Conservation (phyloP, 768 basidiomycete species). For the Naganishia onofrii region DNA sequence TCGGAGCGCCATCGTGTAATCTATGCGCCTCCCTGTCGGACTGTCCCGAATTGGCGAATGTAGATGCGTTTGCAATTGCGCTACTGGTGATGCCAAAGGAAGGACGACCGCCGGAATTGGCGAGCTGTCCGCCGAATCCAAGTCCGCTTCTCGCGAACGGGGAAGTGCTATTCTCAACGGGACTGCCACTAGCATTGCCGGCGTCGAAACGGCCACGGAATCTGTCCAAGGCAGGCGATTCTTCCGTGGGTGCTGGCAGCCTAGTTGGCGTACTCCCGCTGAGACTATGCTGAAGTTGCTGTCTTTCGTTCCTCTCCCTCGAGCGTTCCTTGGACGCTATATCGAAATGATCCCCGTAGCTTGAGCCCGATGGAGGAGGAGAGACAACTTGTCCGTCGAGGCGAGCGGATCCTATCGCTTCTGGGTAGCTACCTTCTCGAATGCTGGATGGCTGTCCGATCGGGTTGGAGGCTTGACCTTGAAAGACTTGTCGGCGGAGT, state of each 20-base stretch:
- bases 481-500: not conserved
- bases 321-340: not conserved
- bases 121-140: conserved; percentile 16
- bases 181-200: not conserved
- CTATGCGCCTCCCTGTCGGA: not conserved
- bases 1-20: conserved; percentile 16
- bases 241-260: conserved; percentile 8
- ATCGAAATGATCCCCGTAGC: not conserved
- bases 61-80: not conserved
- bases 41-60: not conserved
- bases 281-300: not conserved
- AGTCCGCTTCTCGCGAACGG: conserved; percentile 15
- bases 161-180: not conserved
- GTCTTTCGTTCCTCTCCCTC: conserved; percentile 5
- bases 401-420: conserved; percentile 7
- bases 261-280: not conserved
- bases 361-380: not conserved
- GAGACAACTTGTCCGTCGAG: conserved; percentile 16
- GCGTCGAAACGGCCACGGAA: not conserved
- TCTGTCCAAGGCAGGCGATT: conserved; percentile 1
- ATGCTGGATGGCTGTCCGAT: not conserved
- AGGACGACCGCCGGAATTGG: conserved; percentile 10
- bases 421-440: not conserved
- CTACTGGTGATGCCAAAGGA: conserved; percentile 18
- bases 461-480: not conserved